Conservation (phyloP, 2,329 filamentous ascomycete species). For the Sclerotinia borealis region DNA sequence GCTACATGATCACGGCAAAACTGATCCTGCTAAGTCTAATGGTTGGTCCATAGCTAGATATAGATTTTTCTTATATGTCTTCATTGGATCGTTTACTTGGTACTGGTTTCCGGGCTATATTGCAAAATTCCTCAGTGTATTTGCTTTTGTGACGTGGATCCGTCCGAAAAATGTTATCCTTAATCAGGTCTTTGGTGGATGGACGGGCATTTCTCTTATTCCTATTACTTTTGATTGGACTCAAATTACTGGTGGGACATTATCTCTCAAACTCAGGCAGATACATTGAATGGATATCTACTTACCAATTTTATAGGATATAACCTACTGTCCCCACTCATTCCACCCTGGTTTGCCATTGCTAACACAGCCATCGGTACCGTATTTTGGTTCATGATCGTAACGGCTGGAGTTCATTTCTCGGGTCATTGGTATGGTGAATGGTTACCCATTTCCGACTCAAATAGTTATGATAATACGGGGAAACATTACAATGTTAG, state of each 20-base stretch:
- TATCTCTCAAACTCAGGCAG: conserved; percentile 30
- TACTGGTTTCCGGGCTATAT: conserved; percentile 56
- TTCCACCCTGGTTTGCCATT: conserved; percentile 61
- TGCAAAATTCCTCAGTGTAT: conserved; percentile 62
- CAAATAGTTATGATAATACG: conserved; percentile 59
- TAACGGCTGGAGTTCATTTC: conserved; percentile 58
- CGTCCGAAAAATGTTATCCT: conserved; percentile 60
- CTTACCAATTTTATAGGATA: background rate
- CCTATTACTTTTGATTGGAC: conserved; percentile 63
- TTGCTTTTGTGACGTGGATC: conserved; percentile 68
- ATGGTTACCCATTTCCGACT: conserved; percentile 56
- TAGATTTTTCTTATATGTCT: conserved; percentile 36
- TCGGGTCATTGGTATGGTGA: conserved; percentile 58
- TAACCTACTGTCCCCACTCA: conserved; percentile 47
- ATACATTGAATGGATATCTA: conserved; percentile 38
- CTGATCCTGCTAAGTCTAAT: conserved; percentile 41
- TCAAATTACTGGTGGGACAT: conserved; percentile 10
- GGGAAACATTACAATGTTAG: conserved; percentile 54
- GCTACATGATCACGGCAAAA: conserved; percentile 57
- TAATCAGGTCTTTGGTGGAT: conserved; percentile 67
- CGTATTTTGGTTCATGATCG: conserved; percentile 56
- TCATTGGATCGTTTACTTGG: conserved; percentile 40
- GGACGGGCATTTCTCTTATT: conserved; percentile 59
- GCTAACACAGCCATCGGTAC: conserved; percentile 67
- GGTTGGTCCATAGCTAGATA: conserved; percentile 42